phyloP scores from a whole-genome alignment of 2,329 filamentous ascomycete species.

The Dothiorella sarmentorum region DNA sequence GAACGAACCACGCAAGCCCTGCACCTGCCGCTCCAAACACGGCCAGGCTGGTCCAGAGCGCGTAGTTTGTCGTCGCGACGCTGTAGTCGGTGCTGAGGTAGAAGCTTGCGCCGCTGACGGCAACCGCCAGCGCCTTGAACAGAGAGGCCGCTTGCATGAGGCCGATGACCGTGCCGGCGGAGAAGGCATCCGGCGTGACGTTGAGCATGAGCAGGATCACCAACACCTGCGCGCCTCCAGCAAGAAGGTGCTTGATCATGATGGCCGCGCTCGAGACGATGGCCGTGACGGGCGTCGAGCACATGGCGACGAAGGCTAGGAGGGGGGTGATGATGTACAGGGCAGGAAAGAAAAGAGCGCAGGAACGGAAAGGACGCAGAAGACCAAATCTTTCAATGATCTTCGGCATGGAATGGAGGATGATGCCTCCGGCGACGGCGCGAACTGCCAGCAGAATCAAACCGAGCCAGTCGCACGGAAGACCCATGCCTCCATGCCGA shows the following conservation, averaged over 20 bases:
- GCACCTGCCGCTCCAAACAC: conserved; percentile 42
- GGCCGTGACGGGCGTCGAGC: conserved; percentile 32
- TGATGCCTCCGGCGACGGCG: conserved; percentile 38
- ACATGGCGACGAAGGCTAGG: conserved; percentile 36
- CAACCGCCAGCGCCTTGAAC: conserved; percentile 47
- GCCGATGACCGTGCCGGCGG: conserved; percentile 47
- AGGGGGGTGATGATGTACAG: conserved; percentile 41
- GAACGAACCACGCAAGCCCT: conserved; percentile 43
- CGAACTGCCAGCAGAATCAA: conserved; percentile 42
- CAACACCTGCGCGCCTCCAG: conserved; percentile 41
- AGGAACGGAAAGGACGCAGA: conserved; percentile 42
- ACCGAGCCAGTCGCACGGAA: conserved; percentile 45
- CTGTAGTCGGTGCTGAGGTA: conserved; percentile 44
- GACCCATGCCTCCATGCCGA: conserved; percentile 44
- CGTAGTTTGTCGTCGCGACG: conserved; percentile 43
- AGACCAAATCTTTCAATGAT: conserved; percentile 40
- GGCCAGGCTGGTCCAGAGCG: conserved; percentile 43
- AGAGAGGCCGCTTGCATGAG: conserved; percentile 46
- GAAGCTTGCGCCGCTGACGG: conserved; percentile 44
- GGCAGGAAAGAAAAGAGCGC: conserved; percentile 39
- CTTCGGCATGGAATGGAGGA: conserved; percentile 37
- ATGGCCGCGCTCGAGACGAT: conserved; percentile 40
- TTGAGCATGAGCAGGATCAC: conserved; percentile 47
- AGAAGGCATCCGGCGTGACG: conserved; percentile 46
- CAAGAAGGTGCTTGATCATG: conserved; percentile 43